phyloP scores from a whole-genome alignment of 495 filamentous ascomycete genomes.

The Articulospora tetracladia region DNA sequence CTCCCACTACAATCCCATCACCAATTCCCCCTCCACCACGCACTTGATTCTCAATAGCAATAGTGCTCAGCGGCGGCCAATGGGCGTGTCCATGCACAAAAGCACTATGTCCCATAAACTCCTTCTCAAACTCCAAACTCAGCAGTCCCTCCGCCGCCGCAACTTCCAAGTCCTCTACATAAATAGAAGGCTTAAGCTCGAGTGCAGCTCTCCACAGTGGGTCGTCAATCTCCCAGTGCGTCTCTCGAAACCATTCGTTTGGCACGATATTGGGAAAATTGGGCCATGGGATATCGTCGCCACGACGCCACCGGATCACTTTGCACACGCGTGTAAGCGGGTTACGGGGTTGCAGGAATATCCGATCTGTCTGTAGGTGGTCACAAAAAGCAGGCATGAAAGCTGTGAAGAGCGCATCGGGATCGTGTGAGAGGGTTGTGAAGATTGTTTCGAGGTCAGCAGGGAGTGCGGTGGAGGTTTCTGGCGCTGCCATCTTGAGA shows the following conservation, averaged over 20 bases:
- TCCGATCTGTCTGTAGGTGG: conserved; percentile 8
- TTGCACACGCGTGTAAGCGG: conserved; percentile 8
- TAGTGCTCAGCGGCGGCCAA: conserved; percentile 1
- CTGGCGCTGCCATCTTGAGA: not conserved
- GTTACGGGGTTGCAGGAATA: conserved; percentile 11
- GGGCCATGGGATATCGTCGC: conserved; percentile 3
- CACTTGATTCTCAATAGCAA: too few species aligned
- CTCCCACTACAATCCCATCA: not conserved
- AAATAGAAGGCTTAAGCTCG: conserved; percentile 9
- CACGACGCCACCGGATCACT: conserved; percentile 9
- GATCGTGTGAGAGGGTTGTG: not conserved
- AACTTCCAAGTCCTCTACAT: conserved; percentile 6
- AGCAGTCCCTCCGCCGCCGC: conserved; percentile 4
- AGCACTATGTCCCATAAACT: conserved; percentile 13
- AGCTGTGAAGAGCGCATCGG: conserved; percentile 1
- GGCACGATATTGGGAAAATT: not conserved
- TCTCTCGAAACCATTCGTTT: conserved; percentile 8
- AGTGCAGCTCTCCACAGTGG: conserved; percentile 7
- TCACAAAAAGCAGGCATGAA: conserved; percentile 14
- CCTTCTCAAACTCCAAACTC: conserved; percentile 10
- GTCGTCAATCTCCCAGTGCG: conserved; percentile 7
- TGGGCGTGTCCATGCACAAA: conserved; percentile 16
- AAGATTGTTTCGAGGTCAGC: conserved; percentile 11
- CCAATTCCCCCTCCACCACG: not conserved
- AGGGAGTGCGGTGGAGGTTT: not conserved